phyloP scores from a whole-genome alignment of 495 filamentous ascomycete species.

The Bombardia bombarda region DNA sequence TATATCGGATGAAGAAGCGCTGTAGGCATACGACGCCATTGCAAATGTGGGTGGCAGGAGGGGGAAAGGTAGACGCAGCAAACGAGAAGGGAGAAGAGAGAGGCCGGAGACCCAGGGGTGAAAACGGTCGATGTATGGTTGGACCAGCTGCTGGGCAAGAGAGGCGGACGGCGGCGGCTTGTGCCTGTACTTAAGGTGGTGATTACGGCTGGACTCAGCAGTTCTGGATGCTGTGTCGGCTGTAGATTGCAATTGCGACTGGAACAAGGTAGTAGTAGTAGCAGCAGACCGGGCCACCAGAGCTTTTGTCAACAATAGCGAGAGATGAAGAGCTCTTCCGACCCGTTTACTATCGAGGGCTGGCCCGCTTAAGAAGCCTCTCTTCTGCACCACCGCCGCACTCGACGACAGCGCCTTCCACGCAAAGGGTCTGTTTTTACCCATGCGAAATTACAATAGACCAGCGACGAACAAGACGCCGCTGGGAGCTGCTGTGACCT shows the following conservation, averaged over 20 bases:
- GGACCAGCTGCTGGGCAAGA: slow-evolving; percentile 11
- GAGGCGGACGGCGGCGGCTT: background rate
- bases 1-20: slow-evolving; percentile 40
- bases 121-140: slow-evolving; percentile 14
- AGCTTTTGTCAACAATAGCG: slow-evolving; percentile 8
- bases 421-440: slow-evolving; percentile 3
- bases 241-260: too few species aligned
- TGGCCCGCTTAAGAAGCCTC: slow-evolving; percentile 7
- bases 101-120: slow-evolving; percentile 15
- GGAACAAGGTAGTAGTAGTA: too few species aligned
- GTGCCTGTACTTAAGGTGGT: too few species aligned
- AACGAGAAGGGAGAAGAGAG: slow-evolving; percentile 11
- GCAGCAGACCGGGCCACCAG: slow-evolving; percentile 9
- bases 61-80: slow-evolving; percentile 8
- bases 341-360: slow-evolving; percentile 6
- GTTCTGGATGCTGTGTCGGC: too few species aligned
- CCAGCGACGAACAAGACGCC: background rate
- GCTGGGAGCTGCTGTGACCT: slow-evolving; percentile 8
- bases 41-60: slow-evolving; percentile 20
- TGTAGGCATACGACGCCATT: slow-evolving; percentile 44
- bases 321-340: slow-evolving; percentile 2
- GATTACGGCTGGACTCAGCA: too few species aligned
- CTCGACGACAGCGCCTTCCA: slow-evolving; percentile 3
- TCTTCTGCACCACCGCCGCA: background rate
- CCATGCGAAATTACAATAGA: slow-evolving; percentile 1